A percentile compares a stretch with the other conserved stretches of the same genome.
These are phyloP conservation scores for Moelleriella libera DNA, from an alignment of 2,329 filamentous ascomycete genomes.

Conservation along the genomic window DNA sequence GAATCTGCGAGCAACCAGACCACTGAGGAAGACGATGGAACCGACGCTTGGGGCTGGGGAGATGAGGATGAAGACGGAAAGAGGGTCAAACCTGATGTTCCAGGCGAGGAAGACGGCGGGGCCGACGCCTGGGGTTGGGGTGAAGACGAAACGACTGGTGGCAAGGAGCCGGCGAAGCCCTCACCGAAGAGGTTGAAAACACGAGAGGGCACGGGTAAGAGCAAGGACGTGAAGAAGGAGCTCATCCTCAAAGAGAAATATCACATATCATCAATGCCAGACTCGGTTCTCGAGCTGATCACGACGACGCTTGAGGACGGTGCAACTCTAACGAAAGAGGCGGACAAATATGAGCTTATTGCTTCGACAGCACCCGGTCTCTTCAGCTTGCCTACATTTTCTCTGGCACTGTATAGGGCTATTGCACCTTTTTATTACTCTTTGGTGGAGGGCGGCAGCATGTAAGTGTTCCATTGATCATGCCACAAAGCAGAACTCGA, in stretches of 20 bases:
- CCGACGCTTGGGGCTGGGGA: conserved; percentile 76
- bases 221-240: conserved; percentile 35
- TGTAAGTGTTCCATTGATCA: conserved; percentile 29
- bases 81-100: conserved; percentile 7
- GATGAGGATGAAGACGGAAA: conserved; percentile 33
- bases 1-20: conserved; percentile 6
- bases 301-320: conserved; percentile 45
- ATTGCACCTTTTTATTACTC: conserved; percentile 64
- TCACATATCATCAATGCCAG: conserved; percentile 76
- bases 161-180: conserved; percentile 8
- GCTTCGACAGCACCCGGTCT: conserved; percentile 54
- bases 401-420: conserved; percentile 66
- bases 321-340: conserved; percentile 40
- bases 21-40: conserved; percentile 24
- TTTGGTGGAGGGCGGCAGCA: conserved; percentile 45
- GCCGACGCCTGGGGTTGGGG: conserved; percentile 77
- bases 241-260: conserved; percentile 76
- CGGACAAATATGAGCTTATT: conserved; percentile 41
- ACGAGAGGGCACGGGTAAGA: conserved; percentile 4
- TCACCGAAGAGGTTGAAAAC: conserved; percentile 5
- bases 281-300: conserved; percentile 58
- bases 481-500: neutral
- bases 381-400: conserved; percentile 57
- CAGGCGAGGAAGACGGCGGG: conserved; percentile 29
- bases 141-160: conserved; percentile 40